Percentiles rank a stretch among this genome's conserved stretches.
Conservation (phyloP, 2,329 filamentous ascomycete species). For the Penicillium sp. region DNA sequence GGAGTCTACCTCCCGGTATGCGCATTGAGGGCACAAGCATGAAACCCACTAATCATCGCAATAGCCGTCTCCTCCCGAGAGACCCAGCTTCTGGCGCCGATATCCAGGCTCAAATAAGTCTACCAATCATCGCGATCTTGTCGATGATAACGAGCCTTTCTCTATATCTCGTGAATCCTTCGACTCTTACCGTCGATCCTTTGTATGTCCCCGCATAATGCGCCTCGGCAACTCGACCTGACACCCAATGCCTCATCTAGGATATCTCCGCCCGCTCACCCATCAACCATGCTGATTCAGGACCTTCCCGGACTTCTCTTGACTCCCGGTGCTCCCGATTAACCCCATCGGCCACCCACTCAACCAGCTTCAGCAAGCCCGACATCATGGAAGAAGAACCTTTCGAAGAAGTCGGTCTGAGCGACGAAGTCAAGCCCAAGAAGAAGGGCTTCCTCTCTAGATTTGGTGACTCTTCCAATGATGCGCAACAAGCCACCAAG, state of each 20-base stretch:
- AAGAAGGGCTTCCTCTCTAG: slow-evolving; percentile 77
- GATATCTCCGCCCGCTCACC: slow-evolving; percentile 90
- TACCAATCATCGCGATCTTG: slow-evolving; percentile 63
- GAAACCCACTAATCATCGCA: neutral
- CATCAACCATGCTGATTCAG: slow-evolving; percentile 60
- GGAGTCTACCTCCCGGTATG: slow-evolving; percentile 90
- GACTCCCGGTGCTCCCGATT: slow-evolving; percentile 71
- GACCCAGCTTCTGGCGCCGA: slow-evolving; percentile 74
- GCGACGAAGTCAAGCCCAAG: slow-evolving; percentile 72
- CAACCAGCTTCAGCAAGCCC: slow-evolving; percentile 60
- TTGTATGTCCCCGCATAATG: slow-evolving; percentile 61
- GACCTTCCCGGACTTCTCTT: slow-evolving; percentile 72
- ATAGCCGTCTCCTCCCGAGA: slow-evolving; percentile 86
- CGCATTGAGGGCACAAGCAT: neutral
- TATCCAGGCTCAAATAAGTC: slow-evolving; percentile 52
- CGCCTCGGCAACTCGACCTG: slow-evolving; percentile 1
- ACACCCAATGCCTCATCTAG: slow-evolving; percentile 49
- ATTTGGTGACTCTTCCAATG: slow-evolving; percentile 64
- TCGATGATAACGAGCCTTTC: slow-evolving; percentile 87
- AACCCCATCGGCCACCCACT: slow-evolving; percentile 62
- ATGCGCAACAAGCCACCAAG: slow-evolving; percentile 38
- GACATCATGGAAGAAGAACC: slow-evolving; percentile 72
- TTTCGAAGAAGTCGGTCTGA: slow-evolving; percentile 88
- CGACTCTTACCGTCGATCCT: slow-evolving; percentile 92
- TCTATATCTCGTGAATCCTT: slow-evolving; percentile 96